These are phyloP conservation scores for Pseudogymnoascus sp. DNA, from an alignment of 2,329 filamentous ascomycete genomes.

Conservation along the genomic window DNA sequence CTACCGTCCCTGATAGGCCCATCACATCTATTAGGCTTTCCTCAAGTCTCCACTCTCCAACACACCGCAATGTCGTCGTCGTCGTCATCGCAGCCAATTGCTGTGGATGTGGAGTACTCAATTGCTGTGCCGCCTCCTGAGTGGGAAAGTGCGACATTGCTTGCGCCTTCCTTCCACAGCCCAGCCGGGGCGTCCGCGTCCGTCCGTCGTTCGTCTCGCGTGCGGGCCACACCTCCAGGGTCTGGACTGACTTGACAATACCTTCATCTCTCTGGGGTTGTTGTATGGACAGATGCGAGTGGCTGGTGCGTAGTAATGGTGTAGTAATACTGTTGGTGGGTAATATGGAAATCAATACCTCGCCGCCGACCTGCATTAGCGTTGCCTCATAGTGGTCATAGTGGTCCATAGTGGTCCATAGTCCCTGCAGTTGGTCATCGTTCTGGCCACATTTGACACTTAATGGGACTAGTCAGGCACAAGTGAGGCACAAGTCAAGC, in stretches of 20 bases:
- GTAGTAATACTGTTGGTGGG: background rate
- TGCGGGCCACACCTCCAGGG: background rate
- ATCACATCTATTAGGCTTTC: background rate
- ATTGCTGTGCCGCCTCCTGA: too few species aligned
- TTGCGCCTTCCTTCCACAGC: background rate
- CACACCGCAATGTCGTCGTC: conserved; percentile 22
- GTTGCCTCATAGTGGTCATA: background rate
- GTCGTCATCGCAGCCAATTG: conserved; percentile 21
- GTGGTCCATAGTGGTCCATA: too few species aligned
- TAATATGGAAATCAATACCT: conserved; percentile 17
- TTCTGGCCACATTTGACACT: background rate
- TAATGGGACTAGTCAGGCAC: background rate
- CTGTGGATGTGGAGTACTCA: too few species aligned
- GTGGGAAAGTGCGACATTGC: conserved; percentile 10
- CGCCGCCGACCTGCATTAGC: conserved; percentile 17
- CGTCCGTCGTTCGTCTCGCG: background rate
- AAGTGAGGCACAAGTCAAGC: too few species aligned
- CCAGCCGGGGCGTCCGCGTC: background rate
- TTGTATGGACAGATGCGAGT: background rate
- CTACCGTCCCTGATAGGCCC: background rate
- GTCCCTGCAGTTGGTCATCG: background rate
- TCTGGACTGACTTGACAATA: background rate
- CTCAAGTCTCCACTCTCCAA: conserved; percentile 13
- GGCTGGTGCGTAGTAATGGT: conserved; percentile 12
- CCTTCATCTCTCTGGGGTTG: background rate